Base-by-base conservation (phyloP, 2,329 filamentous ascomycete genomes). In the Camillea tinctor region DNA sequence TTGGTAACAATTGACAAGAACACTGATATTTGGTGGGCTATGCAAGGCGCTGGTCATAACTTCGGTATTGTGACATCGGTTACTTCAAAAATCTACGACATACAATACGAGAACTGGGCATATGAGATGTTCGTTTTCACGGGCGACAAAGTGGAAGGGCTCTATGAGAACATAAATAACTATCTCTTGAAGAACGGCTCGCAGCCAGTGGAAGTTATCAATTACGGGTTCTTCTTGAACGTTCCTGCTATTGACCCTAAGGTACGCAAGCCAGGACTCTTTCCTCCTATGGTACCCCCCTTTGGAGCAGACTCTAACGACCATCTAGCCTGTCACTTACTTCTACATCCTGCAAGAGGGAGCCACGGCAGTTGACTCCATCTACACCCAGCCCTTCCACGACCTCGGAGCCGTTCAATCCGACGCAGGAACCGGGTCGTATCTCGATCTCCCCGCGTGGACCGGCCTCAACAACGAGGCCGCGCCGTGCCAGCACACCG, bases 11-110 rank as follows among this genome's bases (percentile, higher is more conserved):
- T 81, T 1, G 69, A 77, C 57, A 68, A 73, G 51, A 71, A 73
- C 7, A 77, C 79, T 0, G 83, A 86, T 40, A 77, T 88, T 2
- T 87, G 77, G 73, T 87, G 84, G 84, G 85, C 77, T 1, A 75
- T 87, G 60, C 75, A 78, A 57, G 84, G 84, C 1, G 84, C 83
- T 1, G 84, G 84, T 1, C 83, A 85, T 64, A 86, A 86, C 69
- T 86, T 87, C 60, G 84, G 83, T 4, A 80, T 87, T 50, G 82
- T 86, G 11, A 84, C 82, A 0, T 79, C 77, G 1, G 71, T 80
- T 9, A 78, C 75, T 0, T 73, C 74, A 0, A 81, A 81, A 65
- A 76, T 85, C 40, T 84, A 81, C 64, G 78, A 83, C 61, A 74
- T 75, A 19, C 67, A 72, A 57, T 58, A 76, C 67, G 60, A 54